These are phyloP conservation scores for Trypanosoma melophagium DNA, from an alignment of 208 protist genomes.

Conservation along the genomic window DNA sequence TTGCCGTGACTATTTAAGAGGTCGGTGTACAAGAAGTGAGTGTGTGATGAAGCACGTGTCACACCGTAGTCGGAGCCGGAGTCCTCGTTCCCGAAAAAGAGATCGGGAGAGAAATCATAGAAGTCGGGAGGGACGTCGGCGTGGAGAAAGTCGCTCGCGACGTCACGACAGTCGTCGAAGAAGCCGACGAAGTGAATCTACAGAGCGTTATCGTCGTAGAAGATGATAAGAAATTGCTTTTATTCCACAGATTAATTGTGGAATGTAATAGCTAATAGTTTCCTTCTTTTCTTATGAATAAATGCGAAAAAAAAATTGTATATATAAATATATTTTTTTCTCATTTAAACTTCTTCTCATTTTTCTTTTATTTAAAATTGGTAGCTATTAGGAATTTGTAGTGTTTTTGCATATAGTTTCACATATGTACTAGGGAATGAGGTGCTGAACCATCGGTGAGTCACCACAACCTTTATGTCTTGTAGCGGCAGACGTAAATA, in stretches of 20 bases:
- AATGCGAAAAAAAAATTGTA: slow-evolving; percentile 1
- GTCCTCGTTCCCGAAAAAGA: slow-evolving; percentile 15
- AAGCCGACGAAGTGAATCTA: slow-evolving; percentile 27
- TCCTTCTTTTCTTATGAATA: slow-evolving; percentile 3
- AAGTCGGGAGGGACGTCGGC: slow-evolving; percentile 23
- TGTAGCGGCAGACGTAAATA: too few species aligned
- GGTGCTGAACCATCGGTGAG: too few species aligned
- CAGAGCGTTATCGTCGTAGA: slow-evolving; percentile 22
- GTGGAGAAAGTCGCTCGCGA: slow-evolving; percentile 9
- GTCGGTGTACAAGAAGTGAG: slow-evolving; percentile 24
- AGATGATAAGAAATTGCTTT: slow-evolving; percentile 11
- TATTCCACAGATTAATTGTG: not conserved
- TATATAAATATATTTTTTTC: slow-evolving; percentile 12
- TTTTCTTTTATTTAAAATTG: slow-evolving; percentile 4
- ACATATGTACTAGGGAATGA: too few species aligned
- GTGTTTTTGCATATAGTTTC: too few species aligned
- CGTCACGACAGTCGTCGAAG: slow-evolving; percentile 20
- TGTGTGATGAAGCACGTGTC: slow-evolving; percentile 30
- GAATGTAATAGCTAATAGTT: not conserved
- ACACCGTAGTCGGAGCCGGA: slow-evolving; percentile 1
- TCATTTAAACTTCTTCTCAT: slow-evolving; percentile 4
- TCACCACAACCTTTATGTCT: too few species aligned
- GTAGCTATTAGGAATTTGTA: not conserved
- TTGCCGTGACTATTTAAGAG: slow-evolving; percentile 33
- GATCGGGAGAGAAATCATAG: slow-evolving; percentile 5